Percentiles rank a stretch among this genome's conserved stretches.
Conservation (phyloP, 2,329 filamentous ascomycete species). For the Trichothecium roseum region DNA sequence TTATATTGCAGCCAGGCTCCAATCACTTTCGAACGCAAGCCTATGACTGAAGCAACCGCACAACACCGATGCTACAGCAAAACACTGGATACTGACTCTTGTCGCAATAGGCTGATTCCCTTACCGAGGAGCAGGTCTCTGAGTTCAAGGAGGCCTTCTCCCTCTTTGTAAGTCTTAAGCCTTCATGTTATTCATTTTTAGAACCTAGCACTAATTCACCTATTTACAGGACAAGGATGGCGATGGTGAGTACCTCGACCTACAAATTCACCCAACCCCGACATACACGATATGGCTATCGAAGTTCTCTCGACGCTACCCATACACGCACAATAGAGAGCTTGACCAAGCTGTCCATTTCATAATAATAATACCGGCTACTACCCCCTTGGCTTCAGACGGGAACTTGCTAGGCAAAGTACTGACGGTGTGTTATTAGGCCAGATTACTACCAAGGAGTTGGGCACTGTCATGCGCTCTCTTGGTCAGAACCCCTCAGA, state of each 20-base stretch:
- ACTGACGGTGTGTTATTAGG: conserved; percentile 35
- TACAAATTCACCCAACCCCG: neutral
- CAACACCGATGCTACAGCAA: conserved; percentile 8
- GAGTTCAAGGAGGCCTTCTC: conserved; percentile 99
- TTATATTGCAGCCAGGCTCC: neutral
- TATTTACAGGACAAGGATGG: conserved; percentile 70
- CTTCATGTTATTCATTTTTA: neutral
- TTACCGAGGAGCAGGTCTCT: conserved; percentile 99
- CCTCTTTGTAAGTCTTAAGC: conserved; percentile 72
- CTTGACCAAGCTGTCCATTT: too few relatives aligned
- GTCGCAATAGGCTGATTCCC: conserved; percentile 71
- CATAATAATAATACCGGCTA: too few relatives aligned
- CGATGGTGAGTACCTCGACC: conserved; percentile 57
- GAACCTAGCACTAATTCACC: neutral
- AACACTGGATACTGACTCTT: conserved; percentile 12
- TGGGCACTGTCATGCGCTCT: conserved; percentile 84
- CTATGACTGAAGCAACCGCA: conserved; percentile 7
- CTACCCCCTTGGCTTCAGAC: too few relatives aligned
- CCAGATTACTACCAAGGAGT: conserved; percentile 85
- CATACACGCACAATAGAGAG: too few relatives aligned
- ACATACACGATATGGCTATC: neutral
- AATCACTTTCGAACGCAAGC: conserved; percentile 5
- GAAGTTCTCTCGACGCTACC: too few relatives aligned
- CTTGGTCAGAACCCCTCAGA: conserved; percentile 84
- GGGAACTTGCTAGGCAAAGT: neutral